phyloP scores from a whole-genome alignment of 352 stramenopile genomes.

The Globisporangium echinulatum region DNA sequence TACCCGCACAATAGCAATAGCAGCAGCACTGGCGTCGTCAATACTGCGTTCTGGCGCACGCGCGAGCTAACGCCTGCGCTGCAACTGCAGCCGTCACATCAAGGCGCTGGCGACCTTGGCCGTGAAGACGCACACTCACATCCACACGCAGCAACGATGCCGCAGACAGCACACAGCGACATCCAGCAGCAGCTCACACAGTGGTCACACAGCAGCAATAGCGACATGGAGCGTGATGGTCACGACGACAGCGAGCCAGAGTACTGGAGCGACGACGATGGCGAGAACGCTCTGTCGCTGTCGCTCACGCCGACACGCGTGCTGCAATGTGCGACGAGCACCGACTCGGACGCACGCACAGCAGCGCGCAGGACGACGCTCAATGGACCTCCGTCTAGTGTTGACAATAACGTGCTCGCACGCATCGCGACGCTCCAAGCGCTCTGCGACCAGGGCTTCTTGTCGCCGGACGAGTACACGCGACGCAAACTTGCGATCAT shows the following conservation, averaged over 20 bases:
- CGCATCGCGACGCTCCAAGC: conserved; percentile 67
- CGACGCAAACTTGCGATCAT: conserved; percentile 73
- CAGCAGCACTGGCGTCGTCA: too few species aligned
- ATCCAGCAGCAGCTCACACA: not conserved
- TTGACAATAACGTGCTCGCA: conserved; percentile 53
- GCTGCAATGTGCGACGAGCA: not conserved
- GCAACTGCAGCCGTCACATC: not conserved
- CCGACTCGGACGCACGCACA: not conserved
- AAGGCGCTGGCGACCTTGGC: not conserved
- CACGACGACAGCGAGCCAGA: not conserved
- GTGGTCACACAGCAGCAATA: not conserved
- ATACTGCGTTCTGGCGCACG: too few species aligned
- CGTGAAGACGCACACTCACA: not conserved
- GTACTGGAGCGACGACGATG: conserved; percentile 5
- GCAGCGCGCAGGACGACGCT: not conserved
- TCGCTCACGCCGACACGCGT: conserved; percentile 2
- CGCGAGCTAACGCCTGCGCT: not conserved
- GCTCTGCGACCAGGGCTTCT: conserved; percentile 76
- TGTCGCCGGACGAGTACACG: conserved; percentile 74
- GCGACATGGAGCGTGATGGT: not conserved
- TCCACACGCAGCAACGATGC: not conserved
- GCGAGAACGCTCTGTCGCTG: not conserved
- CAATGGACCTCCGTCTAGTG: not conserved
- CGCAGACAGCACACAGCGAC: not conserved
- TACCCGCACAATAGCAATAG: conserved; percentile 12